Base-by-base conservation (phyloP, 1,284 basidiomycete genomes). In the Stygiomarasmius scandens region DNA sequence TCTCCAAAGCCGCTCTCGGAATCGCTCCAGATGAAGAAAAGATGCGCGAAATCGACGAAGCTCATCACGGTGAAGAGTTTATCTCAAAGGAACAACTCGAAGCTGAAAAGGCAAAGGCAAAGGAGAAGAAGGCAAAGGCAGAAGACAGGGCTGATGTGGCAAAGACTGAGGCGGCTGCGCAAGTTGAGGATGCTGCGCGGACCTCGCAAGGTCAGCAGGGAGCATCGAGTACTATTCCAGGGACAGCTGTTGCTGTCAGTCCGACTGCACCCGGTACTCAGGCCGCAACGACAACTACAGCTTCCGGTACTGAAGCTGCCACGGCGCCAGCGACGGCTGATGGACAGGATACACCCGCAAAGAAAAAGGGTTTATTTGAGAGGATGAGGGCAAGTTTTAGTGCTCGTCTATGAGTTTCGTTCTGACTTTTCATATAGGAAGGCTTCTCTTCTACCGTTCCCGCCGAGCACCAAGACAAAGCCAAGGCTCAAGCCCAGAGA, bases 1-100 rank as follows among this genome's bases (percentile, higher is more conserved):
- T 60, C 11, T 72, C 78, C 64, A 92, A 94, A 72, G 89, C 83
- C 9, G 91, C 92, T n/a, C 82, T 86, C 55, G 71, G 73, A 29
- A 77, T 93, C 46, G 86, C 89, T 12, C 95, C 96, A 0, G 66
- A 74, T 50, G 74, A 88, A 49, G 86, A 92, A 34, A 72, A 72
- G 3, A 80, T 98, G 45, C 72, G 79, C 38, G 71, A 74, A 23
- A 85, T 93, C 44, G 88, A 97, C 74, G 79, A 92, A 59, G 73
- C 89, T 12, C 58, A 60, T 47, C 43, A 46, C 2, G 58, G 58
- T 9, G 55, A 53, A 44, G 52, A 16, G 38, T 41, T 41, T 19
- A 19, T 41, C 4, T 41, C 38, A 5, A 41, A 41, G 16, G 38
- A 41, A 41, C 38, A 41, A 19, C 38, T 82, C 46, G 78, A 85